phyloP scores from a whole-genome alignment of 805 yeast species.

The Metschnikowia continentalis region DNA sequence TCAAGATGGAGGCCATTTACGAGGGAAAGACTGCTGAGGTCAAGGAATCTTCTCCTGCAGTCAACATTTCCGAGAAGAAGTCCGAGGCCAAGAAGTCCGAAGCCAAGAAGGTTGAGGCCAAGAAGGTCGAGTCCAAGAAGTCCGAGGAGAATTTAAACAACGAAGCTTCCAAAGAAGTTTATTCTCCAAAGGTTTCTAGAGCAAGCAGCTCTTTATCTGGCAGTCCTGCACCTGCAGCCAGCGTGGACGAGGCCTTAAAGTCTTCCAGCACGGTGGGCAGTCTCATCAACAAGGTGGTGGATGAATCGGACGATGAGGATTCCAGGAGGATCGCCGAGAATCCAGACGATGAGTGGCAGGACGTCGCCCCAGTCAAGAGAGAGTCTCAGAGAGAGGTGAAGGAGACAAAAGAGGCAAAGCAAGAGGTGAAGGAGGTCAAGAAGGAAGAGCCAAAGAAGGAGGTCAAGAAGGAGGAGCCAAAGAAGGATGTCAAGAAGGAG shows the following conservation, averaged over 20 bases:
- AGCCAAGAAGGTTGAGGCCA: slow-evolving; percentile 5
- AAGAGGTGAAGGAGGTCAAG: not conserved
- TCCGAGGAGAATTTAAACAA: too few species aligned
- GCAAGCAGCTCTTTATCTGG: slow-evolving; percentile 1
- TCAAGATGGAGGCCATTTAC: slow-evolving; percentile 70
- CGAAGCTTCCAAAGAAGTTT: not conserved
- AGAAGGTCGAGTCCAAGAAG: too few species aligned
- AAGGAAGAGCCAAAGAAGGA: too few species aligned
- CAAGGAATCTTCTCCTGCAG: slow-evolving; percentile 36
- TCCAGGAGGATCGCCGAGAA: slow-evolving; percentile 17
- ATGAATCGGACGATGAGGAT: slow-evolving; percentile 38
- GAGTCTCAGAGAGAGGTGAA: not conserved
- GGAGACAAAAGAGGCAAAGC: not conserved
- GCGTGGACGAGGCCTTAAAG: slow-evolving; percentile 33
- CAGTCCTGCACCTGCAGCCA: slow-evolving; percentile 9
- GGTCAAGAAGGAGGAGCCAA: not conserved
- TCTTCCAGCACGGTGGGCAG: slow-evolving; percentile 31
- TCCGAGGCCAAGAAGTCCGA: slow-evolving; percentile 9
- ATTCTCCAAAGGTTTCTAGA: not conserved
- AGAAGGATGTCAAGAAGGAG: slow-evolving; percentile 3
- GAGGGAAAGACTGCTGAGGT: slow-evolving; percentile 65
- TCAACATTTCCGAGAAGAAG: slow-evolving; percentile 23
- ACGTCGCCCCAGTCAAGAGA: slow-evolving; percentile 22
- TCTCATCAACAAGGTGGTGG: slow-evolving; percentile 36
- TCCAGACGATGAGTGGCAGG: slow-evolving; percentile 39